A percentile compares a stretch with the other conserved stretches of the same genome.
Conservation (phyloP, 1,139 yeast genomes). For the Candida pseudocylindracea region DNA sequence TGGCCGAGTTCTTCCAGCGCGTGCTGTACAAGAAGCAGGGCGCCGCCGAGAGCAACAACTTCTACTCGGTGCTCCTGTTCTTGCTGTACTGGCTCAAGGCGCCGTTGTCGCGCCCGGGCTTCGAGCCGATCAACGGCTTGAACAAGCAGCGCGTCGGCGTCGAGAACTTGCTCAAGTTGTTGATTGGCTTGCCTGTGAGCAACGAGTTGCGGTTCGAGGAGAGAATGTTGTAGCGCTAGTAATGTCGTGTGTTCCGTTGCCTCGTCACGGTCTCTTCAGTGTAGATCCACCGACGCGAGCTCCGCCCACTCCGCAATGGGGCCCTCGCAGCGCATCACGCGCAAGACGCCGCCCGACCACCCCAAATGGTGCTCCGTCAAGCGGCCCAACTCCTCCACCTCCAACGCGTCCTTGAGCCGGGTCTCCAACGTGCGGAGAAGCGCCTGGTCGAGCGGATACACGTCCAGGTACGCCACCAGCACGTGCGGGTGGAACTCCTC, state of each 20-base stretch:
- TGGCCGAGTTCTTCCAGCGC: slow-evolving; percentile 78
- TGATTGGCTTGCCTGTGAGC: slow-evolving; percentile 76
- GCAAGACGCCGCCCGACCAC: slow-evolving; percentile 51
- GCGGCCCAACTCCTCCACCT: slow-evolving; percentile 12
- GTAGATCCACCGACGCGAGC: slow-evolving; percentile 29
- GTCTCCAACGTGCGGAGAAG: slow-evolving; percentile 42
- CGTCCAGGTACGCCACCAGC: slow-evolving; percentile 45
- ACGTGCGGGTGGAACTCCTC: slow-evolving; percentile 51
- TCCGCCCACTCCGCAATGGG: slow-evolving; percentile 52
- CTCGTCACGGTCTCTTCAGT: neutral
- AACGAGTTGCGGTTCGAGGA: slow-evolving; percentile 92
- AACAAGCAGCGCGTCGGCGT: slow-evolving; percentile 87
- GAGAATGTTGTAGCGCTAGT: slow-evolving; percentile 26
- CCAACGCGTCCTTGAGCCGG: slow-evolving; percentile 47
- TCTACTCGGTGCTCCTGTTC: slow-evolving; percentile 74
- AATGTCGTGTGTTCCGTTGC: neutral
- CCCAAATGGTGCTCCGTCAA: slow-evolving; percentile 11
- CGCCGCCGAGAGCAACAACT: slow-evolving; percentile 28
- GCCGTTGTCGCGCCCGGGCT: slow-evolving; percentile 81
- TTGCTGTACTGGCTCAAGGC: slow-evolving; percentile 95
- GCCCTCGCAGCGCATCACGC: slow-evolving; percentile 56
- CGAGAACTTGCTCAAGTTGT: slow-evolving; percentile 74
- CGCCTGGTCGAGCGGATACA: slow-evolving; percentile 51
- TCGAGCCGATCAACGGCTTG: slow-evolving; percentile 77
- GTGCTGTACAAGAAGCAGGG: slow-evolving; percentile 46